Conservation (phyloP, 768 basidiomycete species). For the Hericium alpestre region DNA sequence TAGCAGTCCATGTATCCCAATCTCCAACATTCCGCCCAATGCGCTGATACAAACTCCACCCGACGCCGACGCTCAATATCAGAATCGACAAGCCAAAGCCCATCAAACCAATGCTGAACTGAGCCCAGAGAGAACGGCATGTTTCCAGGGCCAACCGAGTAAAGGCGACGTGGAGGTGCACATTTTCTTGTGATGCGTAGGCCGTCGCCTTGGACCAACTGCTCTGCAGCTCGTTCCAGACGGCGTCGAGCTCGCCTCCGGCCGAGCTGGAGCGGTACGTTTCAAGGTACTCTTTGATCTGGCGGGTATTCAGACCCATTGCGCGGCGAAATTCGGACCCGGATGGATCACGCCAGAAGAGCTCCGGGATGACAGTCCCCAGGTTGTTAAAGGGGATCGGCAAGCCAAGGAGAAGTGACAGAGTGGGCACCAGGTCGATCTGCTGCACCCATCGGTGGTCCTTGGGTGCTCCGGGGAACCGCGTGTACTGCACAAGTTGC, state of each 20-base stretch:
- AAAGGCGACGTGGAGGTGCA: conserved; percentile 31
- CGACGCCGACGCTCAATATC: conserved; percentile 40
- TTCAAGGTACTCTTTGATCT: conserved; percentile 67
- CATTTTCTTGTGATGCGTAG: not conserved
- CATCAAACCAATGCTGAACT: conserved; percentile 79
- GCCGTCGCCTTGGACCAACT: conserved; percentile 4
- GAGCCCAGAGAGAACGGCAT: conserved; percentile 88
- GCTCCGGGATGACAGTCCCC: conserved; percentile 82
- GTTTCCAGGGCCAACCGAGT: conserved; percentile 51
- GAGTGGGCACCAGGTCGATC: conserved; percentile 83
- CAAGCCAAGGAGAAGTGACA: conserved; percentile 82
- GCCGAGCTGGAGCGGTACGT: conserved; percentile 63
- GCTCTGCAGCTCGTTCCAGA: conserved; percentile 42
- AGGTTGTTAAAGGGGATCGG: conserved; percentile 96
- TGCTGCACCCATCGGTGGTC: conserved; percentile 70
- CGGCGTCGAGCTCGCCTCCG: conserved; percentile 62
- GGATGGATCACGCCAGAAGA: conserved; percentile 53
- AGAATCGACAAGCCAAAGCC: conserved; percentile 58
- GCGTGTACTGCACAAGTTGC: conserved; percentile 39
- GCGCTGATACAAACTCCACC: conserved; percentile 44
- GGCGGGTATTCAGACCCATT: conserved; percentile 57
- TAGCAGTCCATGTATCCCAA: conserved; percentile 36
- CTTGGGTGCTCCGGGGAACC: conserved; percentile 47
- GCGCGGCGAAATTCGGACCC: conserved; percentile 42
- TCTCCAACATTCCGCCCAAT: conserved; percentile 27